These are phyloP conservation scores for Saccharomycopsis fermentans DNA, from an alignment of 805 yeast genomes.

Conservation along the genomic window DNA sequence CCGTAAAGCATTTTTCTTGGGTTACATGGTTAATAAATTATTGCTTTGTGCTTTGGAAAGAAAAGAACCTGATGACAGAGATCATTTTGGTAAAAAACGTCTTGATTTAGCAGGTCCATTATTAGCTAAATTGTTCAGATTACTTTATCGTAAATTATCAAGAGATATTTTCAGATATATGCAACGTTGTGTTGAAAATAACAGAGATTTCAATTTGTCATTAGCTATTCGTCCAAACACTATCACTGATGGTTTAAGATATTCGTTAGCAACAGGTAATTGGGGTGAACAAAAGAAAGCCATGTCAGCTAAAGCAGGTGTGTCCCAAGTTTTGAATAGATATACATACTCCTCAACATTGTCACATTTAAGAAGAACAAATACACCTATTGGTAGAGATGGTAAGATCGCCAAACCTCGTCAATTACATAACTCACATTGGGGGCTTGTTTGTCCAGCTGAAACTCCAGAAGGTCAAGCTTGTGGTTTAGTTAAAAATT, in stretches of 20 bases:
- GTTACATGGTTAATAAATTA: conserved; percentile 95
- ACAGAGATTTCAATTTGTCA: conserved; percentile 91
- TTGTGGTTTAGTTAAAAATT: conserved; percentile 95
- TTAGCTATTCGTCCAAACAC: conserved; percentile 96
- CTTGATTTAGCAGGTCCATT: conserved; percentile 98
- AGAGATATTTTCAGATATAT: conserved; percentile 93
- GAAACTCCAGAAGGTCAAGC: conserved; percentile 99
- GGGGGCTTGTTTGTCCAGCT: conserved; percentile 99
- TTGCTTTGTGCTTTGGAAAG: conserved; percentile 93
- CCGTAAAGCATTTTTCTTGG: conserved; percentile 92
- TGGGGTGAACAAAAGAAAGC: conserved; percentile 99
- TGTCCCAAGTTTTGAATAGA: conserved; percentile 94
- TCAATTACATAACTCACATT: conserved; percentile 97
- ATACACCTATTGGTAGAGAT: conserved; percentile 98
- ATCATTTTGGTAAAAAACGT: conserved; percentile 97
- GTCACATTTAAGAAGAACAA: conserved; percentile 97
- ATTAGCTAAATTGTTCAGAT: conserved; percentile 89
- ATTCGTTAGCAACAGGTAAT: conserved; percentile 97
- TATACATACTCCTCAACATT: conserved; percentile 97
- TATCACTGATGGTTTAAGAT: conserved; percentile 93
- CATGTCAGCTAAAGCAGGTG: conserved; percentile 98
- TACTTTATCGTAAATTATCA: conserved; percentile 88
- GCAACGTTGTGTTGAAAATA: conserved; percentile 98
- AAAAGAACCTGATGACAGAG: conserved; percentile 98
- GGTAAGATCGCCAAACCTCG: conserved; percentile 98